Conservation (phyloP, 2,329 filamentous ascomycete species). For the Penicillium sp. region DNA sequence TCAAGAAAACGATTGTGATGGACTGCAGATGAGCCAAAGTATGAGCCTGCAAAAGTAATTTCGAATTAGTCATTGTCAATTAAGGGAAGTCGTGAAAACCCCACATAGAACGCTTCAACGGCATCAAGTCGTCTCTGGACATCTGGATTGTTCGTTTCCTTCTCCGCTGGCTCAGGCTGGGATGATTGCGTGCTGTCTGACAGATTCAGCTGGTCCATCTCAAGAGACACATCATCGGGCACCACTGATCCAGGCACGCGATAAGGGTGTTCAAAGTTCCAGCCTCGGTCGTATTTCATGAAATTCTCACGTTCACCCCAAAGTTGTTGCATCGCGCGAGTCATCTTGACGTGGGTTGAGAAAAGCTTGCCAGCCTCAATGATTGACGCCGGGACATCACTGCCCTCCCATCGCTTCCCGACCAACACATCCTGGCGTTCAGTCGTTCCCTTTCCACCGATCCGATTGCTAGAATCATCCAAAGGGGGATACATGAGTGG, state of each 20-base stretch:
- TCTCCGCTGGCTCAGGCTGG: slow-evolving; percentile 16
- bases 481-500: slow-evolving; percentile 95
- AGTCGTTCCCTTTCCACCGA: slow-evolving; percentile 83
- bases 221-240: slow-evolving; percentile 41
- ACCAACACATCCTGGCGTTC: slow-evolving; percentile 77
- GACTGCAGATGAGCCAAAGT: slow-evolving; percentile 86
- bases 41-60: slow-evolving; percentile 54
- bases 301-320: slow-evolving; percentile 94
- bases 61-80: slow-evolving; percentile 4
- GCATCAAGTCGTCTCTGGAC: slow-evolving; percentile 61
- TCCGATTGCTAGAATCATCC: slow-evolving; percentile 81
- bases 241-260: slow-evolving; percentile 26
- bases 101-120: slow-evolving; percentile 82
- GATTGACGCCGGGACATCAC: slow-evolving; percentile 87
- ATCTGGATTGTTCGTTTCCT: slow-evolving; percentile 39
- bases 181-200: slow-evolving; percentile 15
- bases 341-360: slow-evolving; percentile 84
- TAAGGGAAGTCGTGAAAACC: slow-evolving; percentile 35
- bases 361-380: slow-evolving; percentile 93
- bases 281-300: slow-evolving; percentile 88
- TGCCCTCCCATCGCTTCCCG: slow-evolving; percentile 86
- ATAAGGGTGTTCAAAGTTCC: slow-evolving; percentile 57
- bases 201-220: slow-evolving; percentile 32
- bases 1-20: slow-evolving; percentile 86
- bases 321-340: slow-evolving; percentile 82